These are phyloP conservation scores for Venturia nashicola DNA, from an alignment of 2,329 filamentous ascomycete species.

Conservation along the genomic window DNA sequence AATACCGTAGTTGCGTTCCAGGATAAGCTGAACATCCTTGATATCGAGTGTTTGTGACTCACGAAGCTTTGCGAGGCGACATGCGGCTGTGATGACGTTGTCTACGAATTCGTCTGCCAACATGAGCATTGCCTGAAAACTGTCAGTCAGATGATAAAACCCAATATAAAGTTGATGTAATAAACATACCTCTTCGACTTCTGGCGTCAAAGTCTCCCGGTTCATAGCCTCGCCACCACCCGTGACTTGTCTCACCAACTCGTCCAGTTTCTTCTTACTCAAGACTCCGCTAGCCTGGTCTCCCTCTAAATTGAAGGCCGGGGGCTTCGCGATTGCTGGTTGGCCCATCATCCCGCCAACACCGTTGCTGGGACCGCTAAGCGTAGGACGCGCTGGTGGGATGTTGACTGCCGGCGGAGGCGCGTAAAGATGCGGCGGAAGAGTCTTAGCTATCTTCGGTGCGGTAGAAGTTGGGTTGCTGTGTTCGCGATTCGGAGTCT, in stretches of 20 bases:
- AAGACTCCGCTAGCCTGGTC: constrained; percentile 64
- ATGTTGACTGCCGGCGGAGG: constrained; percentile 60
- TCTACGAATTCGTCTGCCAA: constrained; percentile 94
- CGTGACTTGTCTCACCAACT: constrained; percentile 86
- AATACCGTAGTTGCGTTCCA: constrained; percentile 56
- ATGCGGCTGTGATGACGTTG: constrained; percentile 74
- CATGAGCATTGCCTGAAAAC: constrained; percentile 61
- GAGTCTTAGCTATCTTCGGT: constrained; percentile 57
- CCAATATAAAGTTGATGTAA: constrained; percentile 1
- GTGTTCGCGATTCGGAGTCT: constrained; percentile 2
- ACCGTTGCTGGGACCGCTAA: constrained; percentile 63
- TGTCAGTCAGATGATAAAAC: constrained; percentile 10
- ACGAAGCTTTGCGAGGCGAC: constrained; percentile 84
- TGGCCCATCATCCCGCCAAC: constrained; percentile 75
- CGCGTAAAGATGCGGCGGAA: constrained; percentile 46
- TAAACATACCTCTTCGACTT: constrained; percentile 78
- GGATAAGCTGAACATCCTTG: constrained; percentile 44
- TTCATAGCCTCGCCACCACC: constrained; percentile 65
- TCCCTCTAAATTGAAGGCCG: constrained; percentile 75
- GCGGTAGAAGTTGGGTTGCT: constrained; percentile 10
- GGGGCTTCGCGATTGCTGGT: constrained; percentile 70
- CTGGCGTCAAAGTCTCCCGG: constrained; percentile 69
- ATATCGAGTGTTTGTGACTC: constrained; percentile 82
- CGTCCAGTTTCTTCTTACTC: constrained; percentile 96
- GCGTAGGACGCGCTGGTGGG: constrained; percentile 64